These are phyloP conservation scores for Tuber umbilicatum DNA, from an alignment of 495 filamentous ascomycete genomes.

Conservation along the genomic window DNA sequence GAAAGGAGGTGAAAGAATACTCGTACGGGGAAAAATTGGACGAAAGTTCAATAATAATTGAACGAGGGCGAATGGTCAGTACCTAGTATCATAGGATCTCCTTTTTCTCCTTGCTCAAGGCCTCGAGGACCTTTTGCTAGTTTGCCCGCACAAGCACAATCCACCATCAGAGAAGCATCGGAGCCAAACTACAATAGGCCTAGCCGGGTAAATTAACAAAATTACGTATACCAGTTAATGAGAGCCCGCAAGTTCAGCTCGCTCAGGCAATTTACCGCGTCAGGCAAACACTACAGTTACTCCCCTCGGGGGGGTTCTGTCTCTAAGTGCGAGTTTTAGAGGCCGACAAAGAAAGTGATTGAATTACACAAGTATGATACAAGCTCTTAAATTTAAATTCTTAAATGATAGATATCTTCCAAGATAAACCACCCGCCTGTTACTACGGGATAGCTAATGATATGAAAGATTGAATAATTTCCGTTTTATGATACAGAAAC, in stretches of 20 bases:
- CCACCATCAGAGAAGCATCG: background rate
- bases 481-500: constrained; percentile 5
- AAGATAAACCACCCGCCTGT: background rate
- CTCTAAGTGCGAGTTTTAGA: background rate
- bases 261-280: background rate
- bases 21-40: too few species aligned
- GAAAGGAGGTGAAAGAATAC: too few species aligned
- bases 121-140: background rate
- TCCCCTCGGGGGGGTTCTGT: background rate
- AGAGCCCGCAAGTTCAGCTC: background rate
- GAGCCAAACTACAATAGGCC: background rate
- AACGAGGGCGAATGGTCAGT: too few species aligned
- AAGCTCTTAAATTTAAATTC: background rate
- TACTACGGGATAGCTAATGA: too few species aligned
- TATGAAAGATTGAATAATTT: background rate
- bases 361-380: background rate
- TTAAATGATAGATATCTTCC: background rate
- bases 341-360: background rate
- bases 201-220: background rate
- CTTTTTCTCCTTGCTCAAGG: too few species aligned
- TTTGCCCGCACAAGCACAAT: background rate
- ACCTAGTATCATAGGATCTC: too few species aligned
- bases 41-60: too few species aligned
- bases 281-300: too few species aligned
- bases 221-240: background rate